These are phyloP conservation scores for Eucalyptus sp. DNA, from an alignment of 345 rosid genomes.

Conservation along the genomic window DNA sequence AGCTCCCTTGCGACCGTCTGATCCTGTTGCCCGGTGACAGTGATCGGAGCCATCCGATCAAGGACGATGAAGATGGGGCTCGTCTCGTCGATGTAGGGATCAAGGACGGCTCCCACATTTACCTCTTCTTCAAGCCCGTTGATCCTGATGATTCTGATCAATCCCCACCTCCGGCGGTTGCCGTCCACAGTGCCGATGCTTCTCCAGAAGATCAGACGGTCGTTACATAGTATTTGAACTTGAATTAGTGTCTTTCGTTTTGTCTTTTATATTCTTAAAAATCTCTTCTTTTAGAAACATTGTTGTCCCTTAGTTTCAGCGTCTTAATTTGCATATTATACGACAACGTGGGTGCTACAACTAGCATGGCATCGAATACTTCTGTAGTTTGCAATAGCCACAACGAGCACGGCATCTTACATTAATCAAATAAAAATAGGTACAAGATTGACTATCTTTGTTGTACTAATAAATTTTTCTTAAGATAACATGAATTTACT, in stretches of 20 bases:
- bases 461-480: not conserved
- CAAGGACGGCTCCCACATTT: slow-evolving; percentile 41
- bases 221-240: not conserved
- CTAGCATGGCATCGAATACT: not conserved
- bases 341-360: not conserved
- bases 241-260: not conserved
- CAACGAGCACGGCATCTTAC: not conserved
- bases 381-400: not conserved
- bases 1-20: slow-evolving; percentile 38
- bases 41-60: not conserved
- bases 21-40: slow-evolving; percentile 23
- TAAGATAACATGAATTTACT: not conserved
- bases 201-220: not conserved
- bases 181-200: not conserved
- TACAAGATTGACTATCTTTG: not conserved
- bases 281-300: not conserved
- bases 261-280: not conserved
- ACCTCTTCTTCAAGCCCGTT: slow-evolving; percentile 36
- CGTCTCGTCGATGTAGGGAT: slow-evolving; percentile 35
- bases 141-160: slow-evolving; percentile 1
- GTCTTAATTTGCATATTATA: not conserved
- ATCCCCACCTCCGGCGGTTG: not conserved
- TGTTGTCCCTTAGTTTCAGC: not conserved
- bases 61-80: slow-evolving; percentile 21
- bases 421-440: not conserved